These are phyloP conservation scores for Musa beccarii DNA, from an alignment of 176 grass and related monocot species.

Conservation along the genomic window DNA sequence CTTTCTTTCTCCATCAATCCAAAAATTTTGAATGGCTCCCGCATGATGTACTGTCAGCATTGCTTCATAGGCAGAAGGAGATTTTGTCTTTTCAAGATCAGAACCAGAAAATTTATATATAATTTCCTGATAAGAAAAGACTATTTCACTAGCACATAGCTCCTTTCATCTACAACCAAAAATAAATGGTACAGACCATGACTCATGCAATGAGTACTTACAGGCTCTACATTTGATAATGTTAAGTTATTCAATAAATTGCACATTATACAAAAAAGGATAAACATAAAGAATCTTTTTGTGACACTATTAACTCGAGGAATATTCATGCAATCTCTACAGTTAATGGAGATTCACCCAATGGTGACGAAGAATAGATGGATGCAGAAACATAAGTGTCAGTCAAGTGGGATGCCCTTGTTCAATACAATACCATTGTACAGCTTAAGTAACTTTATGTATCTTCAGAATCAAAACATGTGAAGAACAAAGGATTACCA, in stretches of 20 bases:
- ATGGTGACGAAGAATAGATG: too few relatives aligned
- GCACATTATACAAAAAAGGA: too few relatives aligned
- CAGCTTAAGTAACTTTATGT: too few relatives aligned
- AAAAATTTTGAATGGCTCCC: conserved; percentile 15
- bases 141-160: background rate
- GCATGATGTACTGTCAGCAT: conserved; percentile 40
- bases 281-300: too few relatives aligned
- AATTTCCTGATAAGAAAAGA: conserved; percentile 9
- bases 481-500: too few relatives aligned
- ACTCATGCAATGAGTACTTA: too few relatives aligned
- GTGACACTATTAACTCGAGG: background rate
- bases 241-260: too few relatives aligned
- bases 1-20: conserved; percentile 29
- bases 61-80: conserved; percentile 14
- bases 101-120: background rate
- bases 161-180: background rate
- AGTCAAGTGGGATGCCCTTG: too few relatives aligned
- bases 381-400: too few relatives aligned
- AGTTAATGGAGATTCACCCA: background rate
- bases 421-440: too few relatives aligned
- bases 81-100: background rate
- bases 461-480: too few relatives aligned
- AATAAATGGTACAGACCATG: background rate
- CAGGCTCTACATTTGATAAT: too few relatives aligned
- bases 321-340: background rate